A percentile compares a stretch with the other conserved stretches of the same genome.
These are phyloP conservation scores for Akanthomyces muscarius DNA, from an alignment of 2,329 filamentous ascomycete genomes.

Conservation along the genomic window DNA sequence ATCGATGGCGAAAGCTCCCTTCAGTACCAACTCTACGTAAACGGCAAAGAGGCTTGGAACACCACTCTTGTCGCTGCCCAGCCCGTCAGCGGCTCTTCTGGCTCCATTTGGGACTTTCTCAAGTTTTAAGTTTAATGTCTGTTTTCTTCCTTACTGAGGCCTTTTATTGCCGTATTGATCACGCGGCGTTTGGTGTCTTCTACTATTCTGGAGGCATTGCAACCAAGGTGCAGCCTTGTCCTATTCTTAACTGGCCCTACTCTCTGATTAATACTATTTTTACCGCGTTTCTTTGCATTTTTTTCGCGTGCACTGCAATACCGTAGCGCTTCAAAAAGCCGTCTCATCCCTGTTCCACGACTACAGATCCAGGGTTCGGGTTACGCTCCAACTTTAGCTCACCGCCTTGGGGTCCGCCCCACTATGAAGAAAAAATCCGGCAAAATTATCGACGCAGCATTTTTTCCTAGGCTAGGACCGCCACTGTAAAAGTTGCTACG, in stretches of 20 bases:
- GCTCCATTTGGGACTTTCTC: slow-evolving; percentile 47
- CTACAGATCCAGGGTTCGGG: neutral
- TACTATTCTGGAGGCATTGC: neutral
- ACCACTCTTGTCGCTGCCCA: slow-evolving; percentile 48
- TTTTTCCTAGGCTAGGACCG: slow-evolving; percentile 1
- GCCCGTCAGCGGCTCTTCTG: slow-evolving; percentile 17
- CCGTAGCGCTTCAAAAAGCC: neutral
- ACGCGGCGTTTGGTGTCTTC: slow-evolving; percentile 6
- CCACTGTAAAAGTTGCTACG: neutral
- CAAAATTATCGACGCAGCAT: slow-evolving; percentile 1
- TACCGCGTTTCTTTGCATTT: neutral
- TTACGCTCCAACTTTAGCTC: neutral
- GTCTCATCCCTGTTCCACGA: neutral
- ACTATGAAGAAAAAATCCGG: slow-evolving; percentile 13
- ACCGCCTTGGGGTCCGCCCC: slow-evolving; percentile 8
- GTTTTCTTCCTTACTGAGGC: neutral
- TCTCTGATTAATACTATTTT: neutral
- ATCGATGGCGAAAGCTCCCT: slow-evolving; percentile 64
- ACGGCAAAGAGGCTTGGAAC: slow-evolving; percentile 76
- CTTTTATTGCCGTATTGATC: neutral
- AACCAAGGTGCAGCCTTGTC: neutral
- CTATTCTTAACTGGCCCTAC: neutral
- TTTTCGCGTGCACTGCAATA: neutral
- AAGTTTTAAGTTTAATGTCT: slow-evolving; percentile 20
- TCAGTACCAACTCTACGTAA: slow-evolving; percentile 76